Evolutionary conservation across 1,284 basidiomycete genomes (phyloP).

Genomic region (Tremellales sp.): DNA sequence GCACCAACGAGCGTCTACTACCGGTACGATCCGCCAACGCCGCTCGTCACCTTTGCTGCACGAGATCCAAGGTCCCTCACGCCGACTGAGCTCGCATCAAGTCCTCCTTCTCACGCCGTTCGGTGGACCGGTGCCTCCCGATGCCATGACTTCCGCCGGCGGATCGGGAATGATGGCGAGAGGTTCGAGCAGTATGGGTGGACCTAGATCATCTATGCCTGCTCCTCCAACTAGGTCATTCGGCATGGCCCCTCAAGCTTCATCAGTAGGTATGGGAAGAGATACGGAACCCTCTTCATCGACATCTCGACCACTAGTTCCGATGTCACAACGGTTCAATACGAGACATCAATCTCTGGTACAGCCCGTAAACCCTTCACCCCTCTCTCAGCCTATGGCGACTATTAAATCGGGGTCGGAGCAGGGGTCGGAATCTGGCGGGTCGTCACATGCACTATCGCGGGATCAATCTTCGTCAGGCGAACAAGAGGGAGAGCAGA

Average conservation of each 20-base stretch:
- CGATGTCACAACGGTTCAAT: not conserved
- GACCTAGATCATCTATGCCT: not conserved
- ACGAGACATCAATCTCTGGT: slow-evolving; percentile 14
- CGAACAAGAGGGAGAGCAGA: not conserved
- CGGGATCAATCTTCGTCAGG: slow-evolving; percentile 5
- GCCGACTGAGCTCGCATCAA: slow-evolving; percentile 32
- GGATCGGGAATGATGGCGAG: slow-evolving; percentile 11
- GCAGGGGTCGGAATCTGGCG: slow-evolving; percentile 9
- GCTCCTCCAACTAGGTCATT: not conserved
- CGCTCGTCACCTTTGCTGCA: slow-evolving; percentile 28
- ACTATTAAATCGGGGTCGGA: slow-evolving; percentile 23
- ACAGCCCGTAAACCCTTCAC: slow-evolving; percentile 14
- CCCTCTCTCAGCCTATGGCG: slow-evolving; percentile 26
- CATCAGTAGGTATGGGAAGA: slow-evolving; percentile 9
- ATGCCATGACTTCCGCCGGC: slow-evolving; percentile 6
- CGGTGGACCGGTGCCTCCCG: slow-evolving; percentile 22
- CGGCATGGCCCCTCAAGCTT: not conserved
- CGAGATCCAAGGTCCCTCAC: slow-evolving; percentile 34
- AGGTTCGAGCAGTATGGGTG: slow-evolving; percentile 11
- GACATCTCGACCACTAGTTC: not conserved
- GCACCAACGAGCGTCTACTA: slow-evolving; percentile 9
- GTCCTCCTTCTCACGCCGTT: slow-evolving; percentile 40
- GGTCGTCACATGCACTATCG: slow-evolving; percentile 8
- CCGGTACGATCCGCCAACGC: slow-evolving; percentile 8
- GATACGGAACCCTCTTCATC: slow-evolving; percentile 1